Base-by-base conservation (phyloP, 352 stramenopile genomes). In the Globisporangium takayamanum region DNA sequence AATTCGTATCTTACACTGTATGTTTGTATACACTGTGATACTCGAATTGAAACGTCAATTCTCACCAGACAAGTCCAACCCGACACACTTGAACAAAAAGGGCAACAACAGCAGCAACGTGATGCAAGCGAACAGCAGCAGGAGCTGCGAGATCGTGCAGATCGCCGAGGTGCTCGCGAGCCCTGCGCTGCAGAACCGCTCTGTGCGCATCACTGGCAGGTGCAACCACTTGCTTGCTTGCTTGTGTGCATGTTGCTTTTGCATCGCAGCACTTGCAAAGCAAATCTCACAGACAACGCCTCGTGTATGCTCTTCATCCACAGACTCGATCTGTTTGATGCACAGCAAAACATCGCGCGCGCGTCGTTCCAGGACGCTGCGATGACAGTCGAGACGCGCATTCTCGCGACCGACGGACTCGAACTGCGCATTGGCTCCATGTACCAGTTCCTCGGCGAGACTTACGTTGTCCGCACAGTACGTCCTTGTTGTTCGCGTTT, bases 381-480 rank as follows among this genome's bases (percentile, higher is more conserved):
- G 1, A 72, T 94, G 60, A 72, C 68, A n/a, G 66, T 94, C 36
- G 80, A 91, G 59, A 94, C 84, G 47, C 68, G 73, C 25, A 42
- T 74, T n/a, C 52, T 92, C 26, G 69, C 66, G 30, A 63, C 82
- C 28, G 69, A 76, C 33, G 63, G 74, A 25, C 56, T 87, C n/a
- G 74, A 79, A 14, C 66, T 94, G 60, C 68, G 68, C 14, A 55
- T 92, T 16, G 80, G 80, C 22, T 88, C 82, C 39, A 84, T 92
- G 80, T 92, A 89, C 44, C 84, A 94, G 58, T 92, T 94, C 52
- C 57, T 94, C 3, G 84, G 84, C 16, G 84, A 94, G 57, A 92
- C 84, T 14, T 79, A 89, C 18, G 33, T 50, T 30, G 57, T 26
- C 7, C 30, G 26, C 26, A 41, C 61, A 15, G 63, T 69, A 66